Base-by-base conservation (phyloP, 345 rosid species). In the Lepidium didymum region DNA sequence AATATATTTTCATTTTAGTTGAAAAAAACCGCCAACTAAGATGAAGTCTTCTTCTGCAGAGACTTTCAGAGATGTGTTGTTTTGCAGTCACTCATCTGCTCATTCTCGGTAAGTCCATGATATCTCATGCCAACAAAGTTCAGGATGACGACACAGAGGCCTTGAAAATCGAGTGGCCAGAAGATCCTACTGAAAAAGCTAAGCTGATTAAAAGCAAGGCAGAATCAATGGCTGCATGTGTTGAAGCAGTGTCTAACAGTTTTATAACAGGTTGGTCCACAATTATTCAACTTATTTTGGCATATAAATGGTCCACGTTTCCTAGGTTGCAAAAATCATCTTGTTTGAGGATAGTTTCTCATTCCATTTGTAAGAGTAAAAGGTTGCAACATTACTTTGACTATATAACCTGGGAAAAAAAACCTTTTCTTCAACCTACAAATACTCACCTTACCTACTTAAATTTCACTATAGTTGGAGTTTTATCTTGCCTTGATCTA, bases 61-160 rank as follows among this genome's bases (percentile, higher is more conserved):
- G 96, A 74, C 75, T 94, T 58, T 91, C 99, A 0, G 99, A 94
- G 77, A 86, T 94, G 88, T 83, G 93, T 82, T 86, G 93, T 75
- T 81, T 86, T 69, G 96, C 96, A 10, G 87, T 87, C 65, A 77
- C 96, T 57, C 93, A 95, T 57, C 84, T 95, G 67, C 84, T 89
- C 78, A 70, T 78, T 65, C 84, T 91, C 0, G 93, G 90, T 27
- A 91, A 95, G 78, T 91, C 96, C 50, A 68, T 87, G 75, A 86
- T 85, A 75, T 85, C 91, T 53, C 77, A 71, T 56, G 67, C 83
- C 59, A 89, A 82, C 86, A 87, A 84, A 79, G 80, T 46, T 63
- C 79, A 81, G 74, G 87, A 86, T 59, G 93, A 82, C 73, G 94
- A 86, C 60, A 72, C 79, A 1, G 92, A 86, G 37, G 69, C 75